Base-by-base conservation (phyloP, 2,329 filamentous ascomycete species). In the Fusarium sacchari region DNA sequence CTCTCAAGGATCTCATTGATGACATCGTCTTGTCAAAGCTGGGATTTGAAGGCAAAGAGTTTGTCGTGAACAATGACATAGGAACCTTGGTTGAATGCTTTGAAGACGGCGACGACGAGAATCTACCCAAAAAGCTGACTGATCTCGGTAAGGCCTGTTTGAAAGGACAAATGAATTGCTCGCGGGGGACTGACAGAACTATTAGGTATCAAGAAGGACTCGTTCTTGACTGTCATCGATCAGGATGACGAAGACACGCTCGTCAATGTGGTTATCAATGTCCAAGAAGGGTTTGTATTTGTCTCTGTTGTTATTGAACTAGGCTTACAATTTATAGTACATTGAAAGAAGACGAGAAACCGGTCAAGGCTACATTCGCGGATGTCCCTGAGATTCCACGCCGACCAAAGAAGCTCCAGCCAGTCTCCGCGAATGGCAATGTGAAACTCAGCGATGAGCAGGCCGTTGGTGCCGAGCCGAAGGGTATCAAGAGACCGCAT, bases 141-240 rank as follows among this genome's bases (percentile, higher is more conserved):
- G 93, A 97, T 26, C 87, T 98, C 14, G 93, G 90, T 89, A 85
- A 76, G 84, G 69, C 32, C n/a, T 39, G 40, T 15, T 30, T n/a
- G 32, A 49, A 26, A 36, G 42, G 34, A 17, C 17, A 40, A 42
- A 20, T 20, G 34, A 40, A 30, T 14, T 17, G 57, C 22, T 50
- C 49, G 53, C 28, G 47, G 32, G 57, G 39, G 14, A 50, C 76
- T 79, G 47, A 79, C 59, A 53, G 30, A 47, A 32, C 32, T 42
- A 71, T 69, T 69, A 91, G 89, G 92, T 17, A 89, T 98, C 76
- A 88, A 88, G 65, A 85, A 88, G 30, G 93, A 93, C 72, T 91
- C 88, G 59, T 96, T 97, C 80, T 83, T 98, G 72, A 97, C 94
- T 0, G 85, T 98, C 59, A 91, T 93, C n/a, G 96, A 97, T 64